Conservation (phyloP, 148 eudicot species). For the Mesembryanthemum crystallinum region DNA sequence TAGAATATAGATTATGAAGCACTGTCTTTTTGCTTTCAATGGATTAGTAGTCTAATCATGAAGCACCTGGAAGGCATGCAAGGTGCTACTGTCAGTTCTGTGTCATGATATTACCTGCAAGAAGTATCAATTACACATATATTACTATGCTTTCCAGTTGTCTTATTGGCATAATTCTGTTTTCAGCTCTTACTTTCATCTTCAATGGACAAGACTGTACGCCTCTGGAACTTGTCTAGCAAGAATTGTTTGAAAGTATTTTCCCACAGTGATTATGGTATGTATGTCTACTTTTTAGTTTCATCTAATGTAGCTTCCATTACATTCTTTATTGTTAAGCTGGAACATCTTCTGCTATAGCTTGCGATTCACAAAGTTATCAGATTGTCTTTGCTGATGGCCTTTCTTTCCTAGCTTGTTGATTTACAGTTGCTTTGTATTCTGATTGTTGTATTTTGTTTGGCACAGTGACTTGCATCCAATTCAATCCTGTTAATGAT, state of each 20-base stretch:
- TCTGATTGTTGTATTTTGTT: conserved; percentile 19
- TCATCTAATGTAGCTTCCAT: background rate
- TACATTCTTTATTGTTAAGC: background rate
- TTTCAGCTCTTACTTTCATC: conserved; percentile 95
- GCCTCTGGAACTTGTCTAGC: conserved; percentile 90
- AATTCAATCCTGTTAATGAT: conserved; percentile 92
- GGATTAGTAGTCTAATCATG: background rate
- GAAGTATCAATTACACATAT: background rate
- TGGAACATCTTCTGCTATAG: background rate
- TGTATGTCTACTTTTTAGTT: conserved; percentile 19
- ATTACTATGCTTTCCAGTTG: conserved; percentile 4
- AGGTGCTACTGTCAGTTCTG: background rate
- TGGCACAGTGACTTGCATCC: conserved; percentile 88
- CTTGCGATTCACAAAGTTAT: conserved; percentile 15
- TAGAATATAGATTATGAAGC: no score
- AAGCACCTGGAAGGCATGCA: background rate
- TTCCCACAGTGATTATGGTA: conserved; percentile 99
- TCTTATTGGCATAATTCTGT: conserved; percentile 24
- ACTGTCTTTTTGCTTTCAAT: background rate
- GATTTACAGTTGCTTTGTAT: conserved; percentile 14
- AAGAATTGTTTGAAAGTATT: conserved; percentile 84
- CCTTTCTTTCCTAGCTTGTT: background rate
- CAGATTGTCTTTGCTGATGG: conserved; percentile 9
- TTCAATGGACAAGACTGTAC: conserved; percentile 98
- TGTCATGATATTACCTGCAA: background rate